These are phyloP conservation scores for Suillus fuscotomentosus DNA, from an alignment of 768 basidiomycete genomes.

Conservation along the genomic window DNA sequence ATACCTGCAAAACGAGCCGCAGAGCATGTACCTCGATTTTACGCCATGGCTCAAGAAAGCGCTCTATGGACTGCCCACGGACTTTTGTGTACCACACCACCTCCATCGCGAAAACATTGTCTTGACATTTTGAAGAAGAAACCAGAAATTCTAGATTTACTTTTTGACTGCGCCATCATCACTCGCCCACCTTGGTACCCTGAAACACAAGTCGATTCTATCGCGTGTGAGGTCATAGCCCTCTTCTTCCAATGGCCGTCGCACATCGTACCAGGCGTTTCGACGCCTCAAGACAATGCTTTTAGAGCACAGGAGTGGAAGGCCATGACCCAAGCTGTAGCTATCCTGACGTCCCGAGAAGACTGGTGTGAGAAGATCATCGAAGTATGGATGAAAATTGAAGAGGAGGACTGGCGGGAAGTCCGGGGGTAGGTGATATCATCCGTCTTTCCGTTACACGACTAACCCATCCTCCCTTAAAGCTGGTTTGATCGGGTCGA, in stretches of 20 bases:
- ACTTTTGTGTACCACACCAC: constrained; percentile 14
- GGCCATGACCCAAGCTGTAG: constrained; percentile 18
- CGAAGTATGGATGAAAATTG: constrained; percentile 25
- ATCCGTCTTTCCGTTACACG: neutral
- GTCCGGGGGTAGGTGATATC: constrained; percentile 15
- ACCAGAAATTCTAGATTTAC: constrained; percentile 18
- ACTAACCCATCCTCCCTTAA: neutral
- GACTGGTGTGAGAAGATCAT: constrained; percentile 26
- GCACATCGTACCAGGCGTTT: constrained; percentile 23
- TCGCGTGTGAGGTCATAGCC: constrained; percentile 23
- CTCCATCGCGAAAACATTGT: constrained; percentile 9
- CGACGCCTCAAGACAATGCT: constrained; percentile 9
- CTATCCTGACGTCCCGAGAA: constrained; percentile 25
- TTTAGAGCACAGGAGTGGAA: constrained; percentile 23
- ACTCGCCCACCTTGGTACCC: constrained; percentile 27
- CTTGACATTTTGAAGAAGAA: constrained; percentile 18
- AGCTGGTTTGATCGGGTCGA: constrained; percentile 17
- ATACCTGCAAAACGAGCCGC: constrained; percentile 15
- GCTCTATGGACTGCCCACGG: constrained; percentile 11
- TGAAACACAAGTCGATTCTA: constrained; percentile 20
- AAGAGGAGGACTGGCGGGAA: constrained; percentile 22
- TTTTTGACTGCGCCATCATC: constrained; percentile 27
- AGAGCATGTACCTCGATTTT: constrained; percentile 25
- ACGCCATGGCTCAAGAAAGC: constrained; percentile 23
- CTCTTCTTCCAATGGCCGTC: constrained; percentile 23